A percentile compares a stretch with the other conserved stretches of the same genome.
Evolutionary conservation across 2,329 filamentous ascomycete genomes (phyloP).

Genomic region (Pseudogymnoascus sp.): DNA sequence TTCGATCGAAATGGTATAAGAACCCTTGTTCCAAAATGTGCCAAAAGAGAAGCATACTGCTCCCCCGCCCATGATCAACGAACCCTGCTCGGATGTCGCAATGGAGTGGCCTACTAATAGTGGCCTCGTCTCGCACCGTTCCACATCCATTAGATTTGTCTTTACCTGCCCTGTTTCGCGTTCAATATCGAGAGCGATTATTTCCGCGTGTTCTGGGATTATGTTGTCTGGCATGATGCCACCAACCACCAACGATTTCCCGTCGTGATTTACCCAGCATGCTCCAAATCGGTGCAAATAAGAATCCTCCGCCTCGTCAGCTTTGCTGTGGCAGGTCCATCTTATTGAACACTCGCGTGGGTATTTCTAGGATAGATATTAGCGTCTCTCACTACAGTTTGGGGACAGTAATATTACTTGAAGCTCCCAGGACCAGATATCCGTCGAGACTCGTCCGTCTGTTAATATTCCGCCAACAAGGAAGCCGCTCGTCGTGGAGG

Average conservation of each 20-base stretch:
- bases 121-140: slow-evolving; percentile 42
- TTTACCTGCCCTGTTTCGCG: background rate
- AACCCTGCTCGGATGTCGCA: slow-evolving; percentile 37
- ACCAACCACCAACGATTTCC: slow-evolving; percentile 31
- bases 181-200: slow-evolving; percentile 27
- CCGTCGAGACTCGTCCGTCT: slow-evolving; percentile 55
- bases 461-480: slow-evolving; percentile 58
- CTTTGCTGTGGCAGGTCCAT: background rate
- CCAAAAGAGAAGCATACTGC: slow-evolving; percentile 90
- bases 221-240: slow-evolving; percentile 38
- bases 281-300: background rate
- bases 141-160: slow-evolving; percentile 13
- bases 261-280: background rate
- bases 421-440: slow-evolving; percentile 60
- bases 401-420: slow-evolving; percentile 18
- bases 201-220: slow-evolving; percentile 43
- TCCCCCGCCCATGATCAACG: slow-evolving; percentile 69
- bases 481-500: slow-evolving; percentile 9
- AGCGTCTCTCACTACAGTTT: background rate
- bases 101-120: slow-evolving; percentile 65
- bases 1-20: slow-evolving; percentile 18
- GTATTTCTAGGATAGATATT: background rate
- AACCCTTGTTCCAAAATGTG: slow-evolving; percentile 68
- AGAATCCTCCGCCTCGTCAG: background rate
- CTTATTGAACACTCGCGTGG: background rate